Conservation (phyloP, 768 basidiomycete species). For the Mycena alexandri region DNA sequence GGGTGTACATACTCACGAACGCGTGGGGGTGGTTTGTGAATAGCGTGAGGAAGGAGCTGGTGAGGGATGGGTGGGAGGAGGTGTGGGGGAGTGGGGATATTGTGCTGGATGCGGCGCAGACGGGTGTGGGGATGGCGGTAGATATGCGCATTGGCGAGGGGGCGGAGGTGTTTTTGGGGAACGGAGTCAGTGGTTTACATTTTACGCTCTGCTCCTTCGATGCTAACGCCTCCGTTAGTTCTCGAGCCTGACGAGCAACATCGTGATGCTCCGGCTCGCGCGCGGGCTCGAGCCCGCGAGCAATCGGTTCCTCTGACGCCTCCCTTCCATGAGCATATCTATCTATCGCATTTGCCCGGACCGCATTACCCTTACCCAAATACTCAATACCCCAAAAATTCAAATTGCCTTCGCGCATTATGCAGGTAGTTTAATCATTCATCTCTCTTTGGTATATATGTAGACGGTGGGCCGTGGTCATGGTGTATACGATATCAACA, state of each 20-base stretch:
- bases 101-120: slow-evolving; percentile 59
- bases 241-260: slow-evolving; percentile 55
- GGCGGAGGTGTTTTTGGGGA: slow-evolving; percentile 58
- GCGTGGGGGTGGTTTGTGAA: slow-evolving; percentile 59
- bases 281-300: slow-evolving; percentile 36
- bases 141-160: slow-evolving; percentile 59
- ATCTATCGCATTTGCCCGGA: neutral
- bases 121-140: slow-evolving; percentile 50
- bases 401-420: neutral
- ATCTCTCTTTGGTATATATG: too few species aligned
- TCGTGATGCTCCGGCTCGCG: slow-evolving; percentile 51
- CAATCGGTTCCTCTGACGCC: slow-evolving; percentile 36
- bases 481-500: too few species aligned
- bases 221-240: slow-evolving; percentile 35
- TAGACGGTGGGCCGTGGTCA: too few species aligned
- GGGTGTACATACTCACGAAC: slow-evolving; percentile 67
- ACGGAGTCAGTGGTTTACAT: slow-evolving; percentile 42
- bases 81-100: slow-evolving; percentile 57
- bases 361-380: slow-evolving; percentile 5
- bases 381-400: neutral
- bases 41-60: slow-evolving; percentile 52
- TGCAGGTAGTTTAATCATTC: neutral
- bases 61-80: slow-evolving; percentile 64
- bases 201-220: neutral
- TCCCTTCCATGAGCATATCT: too few species aligned